Conservation (phyloP, 108 stramenopile genomes). For the Cyclotella kingstonii region DNA sequence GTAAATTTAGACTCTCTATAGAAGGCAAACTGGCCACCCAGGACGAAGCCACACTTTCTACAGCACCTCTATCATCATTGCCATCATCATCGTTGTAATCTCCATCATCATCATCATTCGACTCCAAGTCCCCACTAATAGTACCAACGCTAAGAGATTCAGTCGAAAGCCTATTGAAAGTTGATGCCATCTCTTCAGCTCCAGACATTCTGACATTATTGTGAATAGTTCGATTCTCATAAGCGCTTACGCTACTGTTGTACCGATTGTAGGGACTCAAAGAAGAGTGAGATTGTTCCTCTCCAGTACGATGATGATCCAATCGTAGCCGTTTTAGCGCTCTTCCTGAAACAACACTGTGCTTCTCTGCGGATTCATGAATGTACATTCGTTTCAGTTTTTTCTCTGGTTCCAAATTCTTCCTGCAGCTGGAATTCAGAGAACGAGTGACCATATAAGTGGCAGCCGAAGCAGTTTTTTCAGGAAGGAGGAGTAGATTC, state of each 20-base stretch:
- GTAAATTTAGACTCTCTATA: conserved; percentile 11
- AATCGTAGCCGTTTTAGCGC: background rate
- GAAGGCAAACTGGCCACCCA: conserved; percentile 32
- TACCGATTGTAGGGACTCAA: background rate
- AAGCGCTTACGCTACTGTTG: background rate
- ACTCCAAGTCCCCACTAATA: conserved; percentile 11
- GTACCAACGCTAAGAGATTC: conserved; percentile 16
- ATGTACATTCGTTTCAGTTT: too few relatives aligned
- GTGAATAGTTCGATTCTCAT: background rate
- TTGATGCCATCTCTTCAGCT: background rate
- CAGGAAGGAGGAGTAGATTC: too few relatives aligned
- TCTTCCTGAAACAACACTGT: background rate
- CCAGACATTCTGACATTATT: background rate
- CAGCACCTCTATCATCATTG: background rate
- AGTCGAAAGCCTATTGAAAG: conserved; percentile 4
- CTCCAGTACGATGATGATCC: background rate
- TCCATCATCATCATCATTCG: conserved; percentile 16
- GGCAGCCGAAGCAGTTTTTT: too few relatives aligned
- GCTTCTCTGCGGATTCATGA: too few relatives aligned
- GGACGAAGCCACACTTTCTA: conserved; percentile 5
- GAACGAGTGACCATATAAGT: too few relatives aligned
- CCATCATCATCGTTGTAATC: background rate
- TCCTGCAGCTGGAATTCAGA: too few relatives aligned
- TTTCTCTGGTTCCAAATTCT: too few relatives aligned
- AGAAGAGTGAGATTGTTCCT: too few relatives aligned